Base-by-base conservation (phyloP, 768 basidiomycete species). In the Kwoniella sp. region DNA sequence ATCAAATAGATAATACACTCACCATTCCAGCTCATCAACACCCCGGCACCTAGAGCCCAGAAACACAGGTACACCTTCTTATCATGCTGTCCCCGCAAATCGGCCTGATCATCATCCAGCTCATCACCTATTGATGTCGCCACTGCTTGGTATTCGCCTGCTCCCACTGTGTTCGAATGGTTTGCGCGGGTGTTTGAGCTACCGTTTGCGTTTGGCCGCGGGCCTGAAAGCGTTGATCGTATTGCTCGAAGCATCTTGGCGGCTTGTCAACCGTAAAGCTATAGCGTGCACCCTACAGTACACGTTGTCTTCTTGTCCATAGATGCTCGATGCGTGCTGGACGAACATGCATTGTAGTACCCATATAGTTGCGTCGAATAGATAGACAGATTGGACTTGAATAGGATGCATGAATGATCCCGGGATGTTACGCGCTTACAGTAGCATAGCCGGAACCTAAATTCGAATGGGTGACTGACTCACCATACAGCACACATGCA, bases 21-120 rank as follows among this genome's bases (percentile, higher is more conserved):
- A 92, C 93, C 92, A 75, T 93, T 95, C 93, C 93, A 96, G 29
- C 91, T 88, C 20, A 96, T 81, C 7, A 96, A 84, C 2, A 89
- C 85, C 22, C 90, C 89, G 62, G 88, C 88, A 2, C 93, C 92
- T 20, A 93, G 80, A 25, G 89, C 60, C 79, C 79, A 81, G 62
- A 81, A 81, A 61, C 63, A 66, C 60, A 73, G 72, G 58, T 76
- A 75, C 2, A 74, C 74, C 58, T 56, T 51, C 25, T 28, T 50
- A 23, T 58, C 63, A 47, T 73, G 65, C 48, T 68, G 22, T 38
- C 52, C 51, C 26, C 64, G 55, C n/a, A 48, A 15, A 45, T 12
- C n/a, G n/a, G 37, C n/a, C 20, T 25, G 50, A 7, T 26, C 28
- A 17, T 52, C 65, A 7, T 41, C 52, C 48, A 55, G 55, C 67